Conservation (phyloP, 208 protist species). For the Leishmania aethiopica region DNA sequence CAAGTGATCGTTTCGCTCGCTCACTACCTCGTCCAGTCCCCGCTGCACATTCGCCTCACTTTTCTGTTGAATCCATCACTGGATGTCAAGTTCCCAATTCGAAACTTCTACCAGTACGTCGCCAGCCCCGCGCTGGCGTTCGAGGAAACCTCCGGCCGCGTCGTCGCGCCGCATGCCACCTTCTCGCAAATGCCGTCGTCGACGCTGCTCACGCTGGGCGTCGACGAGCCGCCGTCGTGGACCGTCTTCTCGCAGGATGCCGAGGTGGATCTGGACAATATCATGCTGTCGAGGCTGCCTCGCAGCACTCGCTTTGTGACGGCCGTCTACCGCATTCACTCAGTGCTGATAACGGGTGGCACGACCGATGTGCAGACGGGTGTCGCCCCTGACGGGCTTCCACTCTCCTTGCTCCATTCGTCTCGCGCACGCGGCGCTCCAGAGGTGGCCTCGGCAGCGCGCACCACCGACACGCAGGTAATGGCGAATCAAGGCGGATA, state of each 20-base stretch:
- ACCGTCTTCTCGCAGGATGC: conserved; percentile 78
- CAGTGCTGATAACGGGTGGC: conserved; percentile 88
- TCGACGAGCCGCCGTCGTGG: conserved; percentile 93
- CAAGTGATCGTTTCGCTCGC: conserved; percentile 90
- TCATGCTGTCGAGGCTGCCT: conserved; percentile 83
- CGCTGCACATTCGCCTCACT: conserved; percentile 51
- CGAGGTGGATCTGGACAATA: conserved; percentile 96
- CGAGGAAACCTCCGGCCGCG: conserved; percentile 52
- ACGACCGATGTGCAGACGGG: conserved; percentile 30
- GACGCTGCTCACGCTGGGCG: conserved; percentile 72
- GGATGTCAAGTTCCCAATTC: conserved; percentile 77
- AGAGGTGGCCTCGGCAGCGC: neutral
- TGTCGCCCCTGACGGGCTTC: conserved; percentile 63
- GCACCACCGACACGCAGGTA: conserved; percentile 93
- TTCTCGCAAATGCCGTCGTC: conserved; percentile 58
- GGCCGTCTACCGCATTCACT: conserved; percentile 89
- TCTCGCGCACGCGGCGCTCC: neutral
- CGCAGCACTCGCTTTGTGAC: conserved; percentile 39
- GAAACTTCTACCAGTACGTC: conserved; percentile 93
- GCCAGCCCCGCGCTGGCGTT: conserved; percentile 64
- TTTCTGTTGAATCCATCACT: conserved; percentile 78
- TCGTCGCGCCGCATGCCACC: conserved; percentile 52
- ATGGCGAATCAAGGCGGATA: conserved; percentile 96
- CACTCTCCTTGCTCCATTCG: conserved; percentile 69
- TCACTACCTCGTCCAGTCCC: conserved; percentile 43